These are phyloP conservation scores for Gleditsia sinensis DNA, from an alignment of 306 rosid species.

Conservation along the genomic window DNA sequence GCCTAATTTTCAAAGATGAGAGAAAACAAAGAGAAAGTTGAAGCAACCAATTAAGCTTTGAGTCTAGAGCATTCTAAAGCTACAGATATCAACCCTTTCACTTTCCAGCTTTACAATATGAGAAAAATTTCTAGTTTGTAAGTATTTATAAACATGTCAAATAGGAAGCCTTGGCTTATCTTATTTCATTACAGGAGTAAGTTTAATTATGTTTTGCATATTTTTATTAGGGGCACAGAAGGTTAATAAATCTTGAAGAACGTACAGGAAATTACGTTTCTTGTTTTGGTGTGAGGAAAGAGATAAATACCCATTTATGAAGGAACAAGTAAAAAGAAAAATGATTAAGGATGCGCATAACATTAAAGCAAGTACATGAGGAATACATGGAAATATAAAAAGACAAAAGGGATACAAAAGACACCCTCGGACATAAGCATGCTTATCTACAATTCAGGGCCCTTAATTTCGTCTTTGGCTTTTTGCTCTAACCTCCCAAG, in stretches of 20 bases:
- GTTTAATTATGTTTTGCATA: too few relatives aligned
- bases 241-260: too few relatives aligned
- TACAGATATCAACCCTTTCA: background rate
- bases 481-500: conserved; percentile 10
- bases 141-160: too few relatives aligned
- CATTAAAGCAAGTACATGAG: conserved; percentile 32
- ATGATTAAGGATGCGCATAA: conserved; percentile 35
- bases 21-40: background rate
- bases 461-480: background rate
- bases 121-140: background rate
- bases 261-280: conserved; percentile 28
- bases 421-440: conserved; percentile 50
- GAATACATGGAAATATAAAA: conserved; percentile 32
- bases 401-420: conserved; percentile 50
- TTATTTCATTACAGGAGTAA: too few relatives aligned
- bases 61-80: background rate
- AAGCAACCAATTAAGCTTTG: conserved; percentile 4
- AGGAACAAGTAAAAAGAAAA: conserved; percentile 22
- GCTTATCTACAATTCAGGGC: conserved; percentile 61
- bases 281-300: background rate
- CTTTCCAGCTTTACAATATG: background rate
- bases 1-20: background rate
- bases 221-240: too few relatives aligned
- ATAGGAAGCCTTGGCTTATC: too few relatives aligned
- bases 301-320: conserved; percentile 36